Percentiles rank a stretch among this genome's conserved stretches.
phyloP scores from a whole-genome alignment of 1,284 basidiomycete species.

The Dichomitus squalens region DNA sequence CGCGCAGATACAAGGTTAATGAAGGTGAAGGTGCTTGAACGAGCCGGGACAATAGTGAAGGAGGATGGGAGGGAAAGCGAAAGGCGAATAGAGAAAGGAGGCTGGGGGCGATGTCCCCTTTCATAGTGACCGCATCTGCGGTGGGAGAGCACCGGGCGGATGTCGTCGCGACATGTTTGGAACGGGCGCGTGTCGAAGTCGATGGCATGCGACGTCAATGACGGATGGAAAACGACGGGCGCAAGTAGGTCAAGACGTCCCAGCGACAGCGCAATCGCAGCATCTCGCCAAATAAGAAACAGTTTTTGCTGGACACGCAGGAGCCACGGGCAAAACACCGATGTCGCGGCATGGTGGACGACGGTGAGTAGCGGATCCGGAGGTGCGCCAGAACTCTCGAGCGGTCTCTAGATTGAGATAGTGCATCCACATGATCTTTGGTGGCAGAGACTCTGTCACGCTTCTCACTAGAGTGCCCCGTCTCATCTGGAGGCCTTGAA shows the following conservation, averaged over 20 bases:
- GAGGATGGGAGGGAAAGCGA: not conserved
- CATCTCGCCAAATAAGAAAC: not conserved
- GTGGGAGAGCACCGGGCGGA: not conserved
- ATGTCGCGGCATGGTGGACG: not conserved
- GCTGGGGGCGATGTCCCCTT: not conserved
- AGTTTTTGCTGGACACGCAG: not conserved
- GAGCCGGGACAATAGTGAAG: not conserved
- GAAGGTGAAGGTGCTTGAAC: slow-evolving; percentile 5
- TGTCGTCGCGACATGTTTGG: not conserved
- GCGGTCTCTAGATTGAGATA: not conserved
- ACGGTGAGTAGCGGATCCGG: not conserved
- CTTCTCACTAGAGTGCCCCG: no score
- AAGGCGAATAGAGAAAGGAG: not conserved
- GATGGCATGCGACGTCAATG: slow-evolving; percentile 1
- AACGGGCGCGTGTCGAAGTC: slow-evolving; percentile 1
- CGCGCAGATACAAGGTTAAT: slow-evolving; percentile 12
- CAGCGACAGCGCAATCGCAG: not conserved
- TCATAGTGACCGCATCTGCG: slow-evolving; percentile 3
- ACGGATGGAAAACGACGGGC: slow-evolving; percentile 1
- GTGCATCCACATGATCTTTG: not conserved
- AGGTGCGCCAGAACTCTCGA: not conserved
- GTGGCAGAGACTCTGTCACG: no score
- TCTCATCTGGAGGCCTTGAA: no score
- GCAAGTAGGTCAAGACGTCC: not conserved
- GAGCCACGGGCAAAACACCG: no score